Base-by-base conservation (phyloP, 164 flowering plant genomes). In the Protea cynaroides region DNA sequence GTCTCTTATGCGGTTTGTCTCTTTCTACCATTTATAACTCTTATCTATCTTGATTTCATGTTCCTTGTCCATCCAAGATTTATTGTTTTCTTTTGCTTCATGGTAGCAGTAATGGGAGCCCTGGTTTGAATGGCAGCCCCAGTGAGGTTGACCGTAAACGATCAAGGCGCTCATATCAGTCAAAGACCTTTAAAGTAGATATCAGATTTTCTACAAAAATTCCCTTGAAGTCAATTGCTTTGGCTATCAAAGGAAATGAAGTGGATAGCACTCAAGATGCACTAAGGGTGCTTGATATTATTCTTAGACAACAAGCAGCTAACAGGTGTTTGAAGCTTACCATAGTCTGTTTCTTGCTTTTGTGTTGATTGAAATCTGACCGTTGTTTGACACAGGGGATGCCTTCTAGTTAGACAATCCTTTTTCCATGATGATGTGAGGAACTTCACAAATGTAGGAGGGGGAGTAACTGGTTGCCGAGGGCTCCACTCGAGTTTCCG, bases 401-500 rank as follows among this genome's bases (percentile, higher is more conserved):
- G 90, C 71, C 90, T 90, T 69, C 62, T 86, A 67, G 90, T 90
- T 1, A 59, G 92, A 47, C 97, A 90, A 67, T 88, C 97, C 23
- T 88, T 85, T 69, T 88, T 90, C 72, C 81, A 83, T 43, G 83
- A 84, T 71, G 89, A 88, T 67, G 74, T 81, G 25, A 68, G 79
- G 64, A 77, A 77, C 69, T 81, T 79, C 17, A 65, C 57, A 58
- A 87, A 85, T 79, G 71, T 90, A 59, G 90, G 90, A 58, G 97
- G 89, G 29, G 97, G 97, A 44, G 81, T 88, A 40, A 66, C 68
- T 47, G 84, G 80, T 25, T 70, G 83, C 47, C 80, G 77, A 13
- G 97, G 97, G 6, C 78, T 86, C 60, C 86, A 90, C 72, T 82
- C 97, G 18, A 86, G 94, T 65, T 88, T 90, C 66, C 77, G 80